A percentile compares a stretch with the other conserved stretches of the same genome.
These are phyloP conservation scores for Rhizopogon vulgaris DNA, from an alignment of 768 basidiomycete species.

Conservation along the genomic window DNA sequence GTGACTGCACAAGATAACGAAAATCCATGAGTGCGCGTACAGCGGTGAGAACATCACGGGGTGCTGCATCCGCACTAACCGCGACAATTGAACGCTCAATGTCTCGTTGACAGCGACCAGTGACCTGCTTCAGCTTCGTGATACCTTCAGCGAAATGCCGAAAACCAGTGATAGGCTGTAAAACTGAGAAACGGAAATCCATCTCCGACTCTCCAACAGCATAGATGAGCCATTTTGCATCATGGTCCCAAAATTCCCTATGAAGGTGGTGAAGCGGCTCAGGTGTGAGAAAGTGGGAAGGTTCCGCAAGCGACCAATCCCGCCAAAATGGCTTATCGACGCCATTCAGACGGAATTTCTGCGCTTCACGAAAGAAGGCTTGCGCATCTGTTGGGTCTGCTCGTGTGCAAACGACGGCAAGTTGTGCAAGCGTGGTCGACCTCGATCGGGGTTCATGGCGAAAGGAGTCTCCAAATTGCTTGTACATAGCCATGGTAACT, in stretches of 20 bases:
- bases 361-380: slow-evolving; percentile 1
- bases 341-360: slow-evolving; percentile 6
- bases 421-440: slow-evolving; percentile 19
- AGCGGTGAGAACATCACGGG: slow-evolving; percentile 23
- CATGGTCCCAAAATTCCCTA: slow-evolving; percentile 26
- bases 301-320: slow-evolving; percentile 29
- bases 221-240: slow-evolving; percentile 14
- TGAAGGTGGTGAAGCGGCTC: slow-evolving; percentile 36
- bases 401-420: not conserved
- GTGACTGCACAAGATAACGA: slow-evolving; percentile 29
- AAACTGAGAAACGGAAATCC: slow-evolving; percentile 19
- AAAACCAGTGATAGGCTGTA: slow-evolving; percentile 13
- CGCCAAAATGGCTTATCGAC: slow-evolving; percentile 27
- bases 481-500: slow-evolving; percentile 24
- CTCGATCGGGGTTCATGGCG: slow-evolving; percentile 20
- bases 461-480: slow-evolving; percentile 25
- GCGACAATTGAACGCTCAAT: too few relatives aligned
- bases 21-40: slow-evolving; percentile 33
- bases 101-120: too few relatives aligned
- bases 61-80: slow-evolving; percentile 28
- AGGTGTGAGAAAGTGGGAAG: slow-evolving; percentile 27
- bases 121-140: too few relatives aligned
- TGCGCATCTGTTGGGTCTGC: too few relatives aligned
- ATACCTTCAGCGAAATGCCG: too few relatives aligned
- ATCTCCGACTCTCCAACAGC: slow-evolving; percentile 17